These are phyloP conservation scores for Fennellomyces sp. DNA, from an alignment of 371 early-diverging fungal species.

Conservation along the genomic window DNA sequence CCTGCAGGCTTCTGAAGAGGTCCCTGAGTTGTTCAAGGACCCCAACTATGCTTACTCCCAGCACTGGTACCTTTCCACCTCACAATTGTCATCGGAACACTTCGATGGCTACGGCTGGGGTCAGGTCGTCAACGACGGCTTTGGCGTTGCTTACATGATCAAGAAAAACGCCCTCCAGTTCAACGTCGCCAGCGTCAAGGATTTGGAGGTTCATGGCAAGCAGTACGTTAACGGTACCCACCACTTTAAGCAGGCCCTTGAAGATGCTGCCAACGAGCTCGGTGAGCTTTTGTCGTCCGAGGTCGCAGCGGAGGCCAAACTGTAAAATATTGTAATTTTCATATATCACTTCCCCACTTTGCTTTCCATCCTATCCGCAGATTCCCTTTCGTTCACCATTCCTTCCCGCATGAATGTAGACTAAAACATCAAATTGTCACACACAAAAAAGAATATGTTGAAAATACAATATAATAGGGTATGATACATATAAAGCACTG, in stretches of 20 bases:
- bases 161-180: conserved; percentile 83
- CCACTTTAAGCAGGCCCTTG: conserved; percentile 60
- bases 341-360: not conserved
- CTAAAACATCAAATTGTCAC: not conserved
- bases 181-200: conserved; percentile 76
- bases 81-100: conserved; percentile 88
- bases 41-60: conserved; percentile 79
- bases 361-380: not conserved
- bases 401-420: not conserved
- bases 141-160: conserved; percentile 94
- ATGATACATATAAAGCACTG: not conserved
- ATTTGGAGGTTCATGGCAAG: conserved; percentile 50
- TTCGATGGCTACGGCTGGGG: conserved; percentile 96
- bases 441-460: not conserved
- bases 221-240: conserved; percentile 45
- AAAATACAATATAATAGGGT: not conserved
- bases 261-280: conserved; percentile 77
- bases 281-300: conserved; percentile 62
- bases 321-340: conserved; percentile 26
- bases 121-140: conserved; percentile 95
- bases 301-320: conserved; percentile 47
- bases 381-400: not conserved
- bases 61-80: conserved; percentile 94
- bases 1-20: conserved; percentile 70
- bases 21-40: conserved; percentile 85